Evolutionary conservation across 2,329 filamentous ascomycete species (phyloP).

Genomic region (Corinectria fuckeliana): DNA sequence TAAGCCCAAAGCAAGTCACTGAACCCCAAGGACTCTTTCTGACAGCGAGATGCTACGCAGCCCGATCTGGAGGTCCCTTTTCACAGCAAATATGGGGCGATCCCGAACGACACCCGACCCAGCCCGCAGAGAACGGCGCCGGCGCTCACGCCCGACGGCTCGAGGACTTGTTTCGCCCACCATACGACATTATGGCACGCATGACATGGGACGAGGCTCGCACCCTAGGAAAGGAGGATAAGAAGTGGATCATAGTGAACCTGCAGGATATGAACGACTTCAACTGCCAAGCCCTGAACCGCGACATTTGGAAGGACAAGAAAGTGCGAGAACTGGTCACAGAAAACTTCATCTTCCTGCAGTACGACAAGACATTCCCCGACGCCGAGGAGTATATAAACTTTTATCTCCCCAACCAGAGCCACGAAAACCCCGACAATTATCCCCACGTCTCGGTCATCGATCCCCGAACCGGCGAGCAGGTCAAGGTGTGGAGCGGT

Average conservation of each 20-base stretch:
- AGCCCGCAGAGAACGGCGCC: constrained; percentile 56
- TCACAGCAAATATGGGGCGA: constrained; percentile 49
- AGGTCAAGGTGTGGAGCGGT: constrained; percentile 95
- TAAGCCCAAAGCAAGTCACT: constrained; percentile 31
- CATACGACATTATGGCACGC: constrained; percentile 85
- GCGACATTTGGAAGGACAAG: constrained; percentile 93
- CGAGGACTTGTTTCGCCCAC: constrained; percentile 90
- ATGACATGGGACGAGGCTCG: constrained; percentile 85
- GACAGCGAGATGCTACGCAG: constrained; percentile 22
- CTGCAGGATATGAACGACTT: constrained; percentile 94
- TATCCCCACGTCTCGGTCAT: constrained; percentile 97
- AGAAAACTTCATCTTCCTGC: constrained; percentile 95
- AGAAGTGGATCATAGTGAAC: constrained; percentile 96
- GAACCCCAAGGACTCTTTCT: not conserved
- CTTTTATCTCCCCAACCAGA: constrained; percentile 80
- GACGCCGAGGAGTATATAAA: constrained; percentile 82
- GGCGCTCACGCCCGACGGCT: constrained; percentile 75
- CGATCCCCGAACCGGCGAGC: constrained; percentile 93
- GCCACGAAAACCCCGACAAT: constrained; percentile 81
- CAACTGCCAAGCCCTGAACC: constrained; percentile 90
- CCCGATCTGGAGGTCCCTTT: constrained; percentile 44
- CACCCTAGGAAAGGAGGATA: constrained; percentile 81
- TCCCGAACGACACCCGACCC: constrained; percentile 27
- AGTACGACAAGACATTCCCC: constrained; percentile 87
- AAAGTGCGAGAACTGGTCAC: constrained; percentile 79